Conservation (phyloP, 345 rosid genomes). For the Syzygium jambos region DNA sequence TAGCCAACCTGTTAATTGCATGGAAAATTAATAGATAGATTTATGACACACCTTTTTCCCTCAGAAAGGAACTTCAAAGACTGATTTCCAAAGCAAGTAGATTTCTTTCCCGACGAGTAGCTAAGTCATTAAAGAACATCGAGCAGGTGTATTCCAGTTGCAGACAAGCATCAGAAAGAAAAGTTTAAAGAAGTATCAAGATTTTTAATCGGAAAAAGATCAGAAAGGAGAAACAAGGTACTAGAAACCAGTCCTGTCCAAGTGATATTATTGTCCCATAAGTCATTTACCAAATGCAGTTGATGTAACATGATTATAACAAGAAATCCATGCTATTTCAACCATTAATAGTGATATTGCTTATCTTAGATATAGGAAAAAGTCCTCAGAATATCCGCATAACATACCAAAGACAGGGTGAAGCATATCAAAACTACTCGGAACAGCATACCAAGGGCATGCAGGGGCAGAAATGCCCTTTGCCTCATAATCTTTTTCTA, state of each 20-base stretch:
- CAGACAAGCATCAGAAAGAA: background rate
- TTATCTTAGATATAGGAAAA: background rate
- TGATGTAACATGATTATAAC: background rate
- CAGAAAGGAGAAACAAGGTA: background rate
- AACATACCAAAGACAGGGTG: background rate
- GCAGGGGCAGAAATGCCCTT: background rate
- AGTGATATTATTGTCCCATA: background rate
- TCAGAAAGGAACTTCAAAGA: background rate
- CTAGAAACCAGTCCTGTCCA: background rate
- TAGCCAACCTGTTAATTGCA: conserved; percentile 67
- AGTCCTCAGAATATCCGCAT: background rate
- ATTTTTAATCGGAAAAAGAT: background rate
- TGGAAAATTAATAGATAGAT: background rate
- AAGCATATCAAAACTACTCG: background rate
- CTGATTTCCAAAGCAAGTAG: background rate
- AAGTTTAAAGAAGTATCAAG: background rate
- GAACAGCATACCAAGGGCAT: background rate
- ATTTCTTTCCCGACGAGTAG: background rate
- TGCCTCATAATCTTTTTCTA: background rate
- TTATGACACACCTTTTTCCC: background rate
- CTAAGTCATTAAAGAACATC: background rate
- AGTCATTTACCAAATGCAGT: background rate
- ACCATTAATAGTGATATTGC: background rate
- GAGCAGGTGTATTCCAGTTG: background rate
- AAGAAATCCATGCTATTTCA: background rate